Base-by-base conservation (phyloP, 345 rosid species). In the Eucalyptus camaldulensis region DNA sequence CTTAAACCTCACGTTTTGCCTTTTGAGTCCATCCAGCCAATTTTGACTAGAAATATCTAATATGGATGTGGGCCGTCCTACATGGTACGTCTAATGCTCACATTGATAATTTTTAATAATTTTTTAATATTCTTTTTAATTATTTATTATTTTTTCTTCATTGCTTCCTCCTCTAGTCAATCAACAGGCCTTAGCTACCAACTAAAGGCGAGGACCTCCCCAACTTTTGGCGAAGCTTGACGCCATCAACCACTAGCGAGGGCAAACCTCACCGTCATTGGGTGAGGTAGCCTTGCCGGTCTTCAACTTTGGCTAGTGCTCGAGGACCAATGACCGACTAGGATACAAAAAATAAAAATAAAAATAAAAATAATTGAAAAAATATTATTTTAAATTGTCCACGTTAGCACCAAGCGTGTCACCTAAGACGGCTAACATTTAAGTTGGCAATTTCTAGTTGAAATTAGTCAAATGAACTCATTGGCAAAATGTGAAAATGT, bases 401-500 rank as follows among this genome's bases (percentile, higher is more conserved):
- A 53, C 25, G 25, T 53, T 19, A 53, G 10, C 58, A 53, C 10
- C 10, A 0, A 19, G 10, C 10, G 0, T 53, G 1, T 8, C 24
- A 53, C 10, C 3, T 53, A 53, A 53, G 25, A 53, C 0, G 0
- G 5, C 2, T 8, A 0, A 53, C 25, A 53, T 53, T 0, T 19
- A 19, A 19, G 25, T 53, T 1, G 0, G 5, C 1, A 1, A 53
- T 53, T 19, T 53, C 58, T 8, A 53, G 1, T 0, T 19, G 2
- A 19, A 53, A 53, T 53, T 53, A 19, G 10, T 53, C 2, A 8
- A 0, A 53, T 19, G 2, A 19, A 53, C 5, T 53, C 24, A 53
- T 19, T 53, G 1, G 0, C 0, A 19, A 53, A 53, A 19, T 0
- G 2, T 19, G 25, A 53, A 53, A 53, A 53, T 19, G 1, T 53